phyloP scores from a whole-genome alignment of 176 grass and related monocot genomes.

The Carex myosuroides region DNA sequence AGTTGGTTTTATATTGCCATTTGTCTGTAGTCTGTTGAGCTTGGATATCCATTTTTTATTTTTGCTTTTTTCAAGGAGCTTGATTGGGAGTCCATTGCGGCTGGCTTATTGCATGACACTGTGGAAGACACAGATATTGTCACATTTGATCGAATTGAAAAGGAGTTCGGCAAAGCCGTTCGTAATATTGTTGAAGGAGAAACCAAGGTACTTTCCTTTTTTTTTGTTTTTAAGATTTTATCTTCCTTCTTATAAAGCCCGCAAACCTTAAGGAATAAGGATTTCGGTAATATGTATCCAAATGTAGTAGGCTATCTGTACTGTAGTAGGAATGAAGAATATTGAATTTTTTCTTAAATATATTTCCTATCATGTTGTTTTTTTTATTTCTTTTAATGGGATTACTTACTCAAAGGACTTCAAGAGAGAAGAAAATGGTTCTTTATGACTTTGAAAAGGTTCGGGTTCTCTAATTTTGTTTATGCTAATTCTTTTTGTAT shows the following conservation, averaged over 20 bases:
- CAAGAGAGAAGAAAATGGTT: not conserved
- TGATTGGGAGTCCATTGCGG: slow-evolving; percentile 97
- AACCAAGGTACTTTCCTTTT: slow-evolving; percentile 60
- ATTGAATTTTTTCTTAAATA: not conserved
- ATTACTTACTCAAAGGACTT: not conserved
- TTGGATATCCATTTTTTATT: slow-evolving; percentile 9
- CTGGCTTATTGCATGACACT: slow-evolving; percentile 97
- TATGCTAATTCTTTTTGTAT: not conserved
- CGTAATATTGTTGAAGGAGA: slow-evolving; percentile 96
- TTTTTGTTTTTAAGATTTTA: slow-evolving; percentile 3
- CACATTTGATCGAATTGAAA: slow-evolving; percentile 96
- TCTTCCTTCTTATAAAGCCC: not conserved
- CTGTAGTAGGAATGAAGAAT: not conserved
- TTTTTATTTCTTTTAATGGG: not conserved
- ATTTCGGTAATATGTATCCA: slow-evolving; percentile 18
- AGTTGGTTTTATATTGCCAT: slow-evolving; percentile 12
- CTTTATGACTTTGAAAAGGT: not conserved
- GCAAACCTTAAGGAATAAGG: not conserved
- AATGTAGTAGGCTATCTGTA: not conserved
- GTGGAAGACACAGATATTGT: slow-evolving; percentile 94
- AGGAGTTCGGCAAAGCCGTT: slow-evolving; percentile 77
- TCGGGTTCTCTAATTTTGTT: not conserved
- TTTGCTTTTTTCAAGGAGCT: slow-evolving; percentile 68
- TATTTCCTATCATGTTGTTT: not conserved
- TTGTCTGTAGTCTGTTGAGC: slow-evolving; percentile 20